Conservation (phyloP, 2,329 filamentous ascomycete species). For the Colletotrichum cordylinicola region DNA sequence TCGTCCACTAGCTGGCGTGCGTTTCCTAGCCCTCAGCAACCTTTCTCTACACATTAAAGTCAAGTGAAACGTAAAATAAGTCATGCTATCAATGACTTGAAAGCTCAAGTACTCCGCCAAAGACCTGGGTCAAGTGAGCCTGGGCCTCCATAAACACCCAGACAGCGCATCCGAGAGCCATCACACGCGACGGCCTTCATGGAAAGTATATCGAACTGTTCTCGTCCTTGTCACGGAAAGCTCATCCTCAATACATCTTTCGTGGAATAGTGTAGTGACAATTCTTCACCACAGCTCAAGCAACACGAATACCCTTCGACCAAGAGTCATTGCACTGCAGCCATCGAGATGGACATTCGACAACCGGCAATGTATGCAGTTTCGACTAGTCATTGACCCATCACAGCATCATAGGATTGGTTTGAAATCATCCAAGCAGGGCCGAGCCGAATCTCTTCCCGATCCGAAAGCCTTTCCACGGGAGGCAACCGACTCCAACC, state of each 20-base stretch:
- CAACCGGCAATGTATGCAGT: background rate
- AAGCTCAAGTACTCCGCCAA: background rate
- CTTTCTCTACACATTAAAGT: accelerated
- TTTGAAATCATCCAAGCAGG: background rate
- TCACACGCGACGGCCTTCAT: background rate
- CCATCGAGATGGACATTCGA: accelerated
- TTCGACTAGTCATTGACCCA: background rate
- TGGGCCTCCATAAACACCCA: background rate
- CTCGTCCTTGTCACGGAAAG: accelerated
- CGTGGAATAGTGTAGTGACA: background rate
- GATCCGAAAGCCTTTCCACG: background rate
- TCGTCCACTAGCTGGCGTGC: accelerated
- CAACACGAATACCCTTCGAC: background rate
- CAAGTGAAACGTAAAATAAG: accelerated
- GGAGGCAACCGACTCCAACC: background rate
- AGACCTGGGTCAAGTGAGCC: background rate
- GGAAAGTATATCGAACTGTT: background rate
- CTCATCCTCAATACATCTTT: background rate
- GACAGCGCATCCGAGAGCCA: accelerated
- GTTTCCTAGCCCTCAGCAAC: background rate
- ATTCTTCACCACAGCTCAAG: accelerated
- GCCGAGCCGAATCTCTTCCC: background rate
- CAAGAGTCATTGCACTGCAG: background rate
- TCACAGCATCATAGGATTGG: background rate
- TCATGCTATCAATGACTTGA: background rate